Conservation (phyloP, 768 basidiomycete species). For the Auriscalpium microsporum region DNA sequence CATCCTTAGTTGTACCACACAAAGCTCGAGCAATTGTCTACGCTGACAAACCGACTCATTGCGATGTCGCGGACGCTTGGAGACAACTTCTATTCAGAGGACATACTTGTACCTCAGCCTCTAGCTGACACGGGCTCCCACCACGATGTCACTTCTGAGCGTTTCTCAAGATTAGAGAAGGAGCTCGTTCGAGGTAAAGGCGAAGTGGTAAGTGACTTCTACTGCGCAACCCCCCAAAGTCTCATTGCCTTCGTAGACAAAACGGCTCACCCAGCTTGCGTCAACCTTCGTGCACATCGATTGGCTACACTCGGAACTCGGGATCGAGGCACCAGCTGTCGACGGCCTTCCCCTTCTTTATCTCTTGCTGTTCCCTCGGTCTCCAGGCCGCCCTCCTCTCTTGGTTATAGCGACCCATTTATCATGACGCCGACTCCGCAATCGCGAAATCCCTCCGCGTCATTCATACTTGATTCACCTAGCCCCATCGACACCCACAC, state of each 20-base stretch:
- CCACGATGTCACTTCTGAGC: slow-evolving; percentile 72
- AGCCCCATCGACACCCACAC: slow-evolving; percentile 17
- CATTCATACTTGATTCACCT: slow-evolving; percentile 31
- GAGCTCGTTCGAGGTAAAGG: slow-evolving; percentile 77
- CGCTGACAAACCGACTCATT: slow-evolving; percentile 58
- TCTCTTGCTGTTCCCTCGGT: slow-evolving; percentile 19
- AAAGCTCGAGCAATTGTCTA: slow-evolving; percentile 66
- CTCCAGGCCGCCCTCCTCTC: slow-evolving; percentile 25
- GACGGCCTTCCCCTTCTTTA: slow-evolving; percentile 35
- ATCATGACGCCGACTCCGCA: slow-evolving; percentile 26
- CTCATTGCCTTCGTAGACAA: slow-evolving; percentile 35
- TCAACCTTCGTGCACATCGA: slow-evolving; percentile 67
- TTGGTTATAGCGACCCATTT: slow-evolving; percentile 19
- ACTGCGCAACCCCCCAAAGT: not conserved
- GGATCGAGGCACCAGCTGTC: slow-evolving; percentile 51
- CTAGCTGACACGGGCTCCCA: slow-evolving; percentile 33
- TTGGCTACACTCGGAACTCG: slow-evolving; percentile 77
- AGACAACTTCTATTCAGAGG: slow-evolving; percentile 45
- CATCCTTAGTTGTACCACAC: slow-evolving; percentile 57
- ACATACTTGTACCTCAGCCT: slow-evolving; percentile 41
- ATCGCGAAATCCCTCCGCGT: slow-evolving; percentile 23
- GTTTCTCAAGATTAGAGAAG: slow-evolving; percentile 73
- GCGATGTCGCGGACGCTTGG: slow-evolving; percentile 54
- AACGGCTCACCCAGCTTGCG: slow-evolving; percentile 58
- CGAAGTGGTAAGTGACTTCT: slow-evolving; percentile 58